Percentiles rank a stretch among this genome's conserved stretches.
These are phyloP conservation scores for Teunomyces cretensis DNA, from an alignment of 805 yeast species.

Conservation along the genomic window DNA sequence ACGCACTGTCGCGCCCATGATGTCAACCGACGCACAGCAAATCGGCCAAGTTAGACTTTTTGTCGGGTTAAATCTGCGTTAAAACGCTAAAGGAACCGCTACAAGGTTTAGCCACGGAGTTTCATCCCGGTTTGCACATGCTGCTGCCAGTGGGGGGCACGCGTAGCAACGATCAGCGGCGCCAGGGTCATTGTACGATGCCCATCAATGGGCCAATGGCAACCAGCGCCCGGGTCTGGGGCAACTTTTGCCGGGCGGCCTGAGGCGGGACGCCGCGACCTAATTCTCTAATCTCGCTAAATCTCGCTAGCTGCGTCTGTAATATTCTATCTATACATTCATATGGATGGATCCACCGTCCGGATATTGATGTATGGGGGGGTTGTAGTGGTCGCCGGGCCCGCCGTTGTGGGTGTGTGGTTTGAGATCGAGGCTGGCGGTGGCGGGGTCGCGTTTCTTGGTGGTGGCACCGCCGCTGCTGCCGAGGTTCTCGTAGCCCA, in stretches of 20 bases:
- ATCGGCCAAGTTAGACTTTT: no score
- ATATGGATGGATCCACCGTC: constrained; percentile 2
- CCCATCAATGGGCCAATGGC: no score
- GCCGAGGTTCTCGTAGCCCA: constrained; percentile 54
- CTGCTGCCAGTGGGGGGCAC: no score
- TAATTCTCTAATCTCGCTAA: constrained; percentile 3
- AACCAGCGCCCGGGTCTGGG: no score
- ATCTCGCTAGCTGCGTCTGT: constrained; percentile 2
- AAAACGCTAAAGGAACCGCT: no score
- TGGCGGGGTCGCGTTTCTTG: constrained; percentile 2
- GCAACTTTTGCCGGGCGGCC: background rate
- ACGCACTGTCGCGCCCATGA: no score
- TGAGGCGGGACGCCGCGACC: constrained; percentile 2
- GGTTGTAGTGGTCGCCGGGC: constrained; percentile 3
- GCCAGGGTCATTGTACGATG: no score
- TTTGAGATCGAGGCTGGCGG: background rate
- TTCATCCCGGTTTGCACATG: no score
- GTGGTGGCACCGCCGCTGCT: constrained; percentile 3
- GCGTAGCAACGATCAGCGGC: no score
- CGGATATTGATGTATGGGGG: background rate
- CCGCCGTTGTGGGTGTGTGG: constrained; percentile 2
- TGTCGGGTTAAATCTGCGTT: no score
- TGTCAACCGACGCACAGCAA: no score
- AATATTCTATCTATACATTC: background rate
- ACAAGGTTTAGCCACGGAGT: no score